phyloP scores from a whole-genome alignment of 164 flowering plant species.

The Liquidambar formosana region DNA sequence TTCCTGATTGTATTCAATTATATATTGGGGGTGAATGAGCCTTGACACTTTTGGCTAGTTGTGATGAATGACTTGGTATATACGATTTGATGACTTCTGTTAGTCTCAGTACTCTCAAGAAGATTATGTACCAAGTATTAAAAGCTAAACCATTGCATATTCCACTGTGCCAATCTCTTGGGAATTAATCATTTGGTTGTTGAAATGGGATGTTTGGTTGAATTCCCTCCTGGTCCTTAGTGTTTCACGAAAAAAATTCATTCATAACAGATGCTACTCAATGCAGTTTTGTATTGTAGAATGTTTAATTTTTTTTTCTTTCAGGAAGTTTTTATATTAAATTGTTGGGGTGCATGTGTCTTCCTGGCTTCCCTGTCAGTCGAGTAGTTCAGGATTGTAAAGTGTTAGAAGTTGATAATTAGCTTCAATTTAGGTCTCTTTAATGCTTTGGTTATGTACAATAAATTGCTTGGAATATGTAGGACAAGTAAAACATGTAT shows the following conservation, averaged over 20 bases:
- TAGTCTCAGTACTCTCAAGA: conserved; percentile 1
- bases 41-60: background rate
- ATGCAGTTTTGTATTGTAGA: background rate
- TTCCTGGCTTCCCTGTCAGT: too few species aligned
- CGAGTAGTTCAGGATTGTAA: too few species aligned
- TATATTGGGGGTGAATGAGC: background rate
- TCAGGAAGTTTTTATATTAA: background rate
- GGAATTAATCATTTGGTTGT: background rate
- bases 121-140: too few species aligned
- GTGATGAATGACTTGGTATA: background rate
- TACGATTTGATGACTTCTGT: background rate
- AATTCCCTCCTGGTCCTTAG: background rate
- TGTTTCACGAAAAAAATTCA: background rate
- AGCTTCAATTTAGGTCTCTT: too few species aligned
- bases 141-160: too few species aligned
- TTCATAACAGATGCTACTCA: background rate
- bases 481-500: too few species aligned
- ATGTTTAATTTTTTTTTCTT: background rate
- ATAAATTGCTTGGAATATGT: too few species aligned
- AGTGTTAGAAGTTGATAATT: too few species aligned
- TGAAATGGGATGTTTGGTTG: background rate
- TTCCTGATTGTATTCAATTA: background rate
- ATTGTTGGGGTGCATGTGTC: background rate
- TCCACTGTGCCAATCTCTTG: background rate
- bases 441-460: too few species aligned